Percentiles rank a stretch among this genome's conserved stretches.
Evolutionary conservation across 768 basidiomycete genomes (phyloP).

Genomic region (Panaeolus papilionaceus): DNA sequence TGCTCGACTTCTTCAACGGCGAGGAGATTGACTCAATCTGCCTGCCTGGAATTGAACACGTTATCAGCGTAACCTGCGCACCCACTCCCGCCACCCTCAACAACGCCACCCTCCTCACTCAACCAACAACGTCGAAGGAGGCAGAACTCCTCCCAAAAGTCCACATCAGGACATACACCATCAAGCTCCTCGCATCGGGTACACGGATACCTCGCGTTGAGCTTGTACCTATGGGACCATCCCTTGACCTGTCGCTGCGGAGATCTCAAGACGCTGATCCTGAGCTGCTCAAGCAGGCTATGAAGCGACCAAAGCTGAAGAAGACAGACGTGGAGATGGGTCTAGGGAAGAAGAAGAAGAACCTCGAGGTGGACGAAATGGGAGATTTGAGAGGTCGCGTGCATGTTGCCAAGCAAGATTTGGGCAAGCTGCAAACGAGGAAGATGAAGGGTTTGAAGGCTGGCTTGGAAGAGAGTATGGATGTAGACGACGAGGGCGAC

Average conservation of each 20-base stretch:
- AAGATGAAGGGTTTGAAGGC: conserved; percentile 95
- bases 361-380: conserved; percentile 97
- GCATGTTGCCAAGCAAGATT: conserved; percentile 89
- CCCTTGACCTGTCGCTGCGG: conserved; percentile 81
- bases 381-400: conserved; percentile 92
- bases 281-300: conserved; percentile 81
- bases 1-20: conserved; percentile 91
- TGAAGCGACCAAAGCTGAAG: conserved; percentile 86
- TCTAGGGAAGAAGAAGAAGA: conserved; percentile 92
- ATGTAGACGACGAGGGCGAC: conserved; percentile 21
- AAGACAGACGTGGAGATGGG: conserved; percentile 89
- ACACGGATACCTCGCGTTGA: conserved; percentile 82
- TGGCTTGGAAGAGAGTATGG: conserved; percentile 26
- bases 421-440: conserved; percentile 84
- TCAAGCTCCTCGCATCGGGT: conserved; percentile 76
- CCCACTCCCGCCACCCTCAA: conserved; percentile 66
- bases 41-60: conserved; percentile 84
- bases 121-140: conserved; percentile 43
- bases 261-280: conserved; percentile 77
- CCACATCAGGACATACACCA: conserved; percentile 88
- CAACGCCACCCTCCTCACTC: conserved; percentile 39
- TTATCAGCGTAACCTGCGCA: conserved; percentile 81
- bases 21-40: conserved; percentile 85
- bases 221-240: conserved; percentile 90
- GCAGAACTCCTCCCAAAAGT: conserved; percentile 67